Conservation (phyloP, 163 green algal genomes). For the Chlorella variabilis region DNA sequence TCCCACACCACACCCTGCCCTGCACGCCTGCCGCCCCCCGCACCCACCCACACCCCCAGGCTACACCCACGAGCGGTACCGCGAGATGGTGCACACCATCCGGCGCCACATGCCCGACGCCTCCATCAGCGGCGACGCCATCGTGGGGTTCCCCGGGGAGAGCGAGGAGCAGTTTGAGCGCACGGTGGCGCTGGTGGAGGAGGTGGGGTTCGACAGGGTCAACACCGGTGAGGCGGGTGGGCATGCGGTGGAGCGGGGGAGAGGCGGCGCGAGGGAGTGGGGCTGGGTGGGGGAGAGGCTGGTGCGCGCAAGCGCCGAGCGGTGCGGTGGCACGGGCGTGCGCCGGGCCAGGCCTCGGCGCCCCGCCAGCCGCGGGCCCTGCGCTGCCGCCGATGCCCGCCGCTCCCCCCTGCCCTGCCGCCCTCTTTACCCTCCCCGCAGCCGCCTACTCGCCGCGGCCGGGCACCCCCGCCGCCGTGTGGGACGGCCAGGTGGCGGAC, state of each 20-base stretch:
- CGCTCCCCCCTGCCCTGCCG: not conserved
- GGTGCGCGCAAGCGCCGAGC: not conserved
- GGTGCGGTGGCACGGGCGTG: too few species aligned
- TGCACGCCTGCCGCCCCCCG: not conserved
- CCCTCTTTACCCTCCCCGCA: not conserved
- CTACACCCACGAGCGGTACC: conserved; percentile 89
- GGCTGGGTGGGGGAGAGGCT: too few species aligned
- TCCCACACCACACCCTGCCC: not conserved
- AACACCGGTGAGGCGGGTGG: conserved; percentile 74
- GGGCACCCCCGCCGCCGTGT: conserved; percentile 91
- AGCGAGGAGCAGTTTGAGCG: conserved; percentile 95
- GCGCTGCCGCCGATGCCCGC: too few species aligned
- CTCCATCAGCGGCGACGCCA: conserved; percentile 90
- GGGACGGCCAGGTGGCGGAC: conserved; percentile 91
- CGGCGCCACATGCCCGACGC: conserved; percentile 94
- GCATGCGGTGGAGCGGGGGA: not conserved
- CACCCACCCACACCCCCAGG: conserved; percentile 50
- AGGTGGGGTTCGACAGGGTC: conserved; percentile 94
- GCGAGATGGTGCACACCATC: conserved; percentile 93
- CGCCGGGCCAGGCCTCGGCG: not conserved
- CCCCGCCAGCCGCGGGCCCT: not conserved
- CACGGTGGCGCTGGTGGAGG: conserved; percentile 84
- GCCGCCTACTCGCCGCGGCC: conserved; percentile 94
- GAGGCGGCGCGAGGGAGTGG: not conserved
- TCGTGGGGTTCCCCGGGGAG: conserved; percentile 93